Percentiles rank a stretch among this genome's conserved stretches.
Evolutionary conservation across 228 moss, liverwort and hornwort genomes (phyloP).

Genomic region (Sphagnum magellanicum): DNA sequence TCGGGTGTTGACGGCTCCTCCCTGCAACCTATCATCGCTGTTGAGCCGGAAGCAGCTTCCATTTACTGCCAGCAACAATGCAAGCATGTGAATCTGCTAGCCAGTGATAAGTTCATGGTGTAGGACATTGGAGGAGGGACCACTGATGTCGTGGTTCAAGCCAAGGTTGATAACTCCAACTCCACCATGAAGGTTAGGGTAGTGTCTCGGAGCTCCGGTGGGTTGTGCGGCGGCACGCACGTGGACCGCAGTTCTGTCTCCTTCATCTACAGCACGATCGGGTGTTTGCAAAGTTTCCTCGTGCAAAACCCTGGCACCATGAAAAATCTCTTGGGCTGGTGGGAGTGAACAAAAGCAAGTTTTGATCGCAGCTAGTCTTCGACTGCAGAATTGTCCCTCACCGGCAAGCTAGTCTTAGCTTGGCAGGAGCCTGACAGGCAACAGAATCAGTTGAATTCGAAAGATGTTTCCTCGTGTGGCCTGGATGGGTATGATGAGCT

Average conservation of each 20-base stretch:
- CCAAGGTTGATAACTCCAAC: not conserved
- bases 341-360: slow-evolving; percentile 25
- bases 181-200: slow-evolving; percentile 22
- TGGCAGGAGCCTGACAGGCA: slow-evolving; percentile 21
- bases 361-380: slow-evolving; percentile 26
- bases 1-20: not conserved
- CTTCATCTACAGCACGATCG: slow-evolving; percentile 21
- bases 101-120: slow-evolving; percentile 18
- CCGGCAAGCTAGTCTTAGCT: slow-evolving; percentile 7
- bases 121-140: slow-evolving; percentile 31
- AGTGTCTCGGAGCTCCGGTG: slow-evolving; percentile 38
- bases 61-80: slow-evolving; percentile 17
- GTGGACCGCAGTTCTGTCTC: slow-evolving; percentile 24
- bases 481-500: slow-evolving; percentile 13
- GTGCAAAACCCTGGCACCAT: slow-evolving; percentile 13
- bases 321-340: slow-evolving; percentile 15
- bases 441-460: too few species aligned
- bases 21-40: slow-evolving; percentile 5
- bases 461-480: too few species aligned
- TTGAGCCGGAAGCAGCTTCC: slow-evolving; percentile 36
- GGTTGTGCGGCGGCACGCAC: slow-evolving; percentile 36
- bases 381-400: slow-evolving; percentile 18
- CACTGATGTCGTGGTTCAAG: slow-evolving; percentile 28
- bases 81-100: slow-evolving; percentile 6
- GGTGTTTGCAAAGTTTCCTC: slow-evolving; percentile 29